phyloP scores from a whole-genome alignment of 1,284 basidiomycete species.

The Entoloma clypeatum region DNA sequence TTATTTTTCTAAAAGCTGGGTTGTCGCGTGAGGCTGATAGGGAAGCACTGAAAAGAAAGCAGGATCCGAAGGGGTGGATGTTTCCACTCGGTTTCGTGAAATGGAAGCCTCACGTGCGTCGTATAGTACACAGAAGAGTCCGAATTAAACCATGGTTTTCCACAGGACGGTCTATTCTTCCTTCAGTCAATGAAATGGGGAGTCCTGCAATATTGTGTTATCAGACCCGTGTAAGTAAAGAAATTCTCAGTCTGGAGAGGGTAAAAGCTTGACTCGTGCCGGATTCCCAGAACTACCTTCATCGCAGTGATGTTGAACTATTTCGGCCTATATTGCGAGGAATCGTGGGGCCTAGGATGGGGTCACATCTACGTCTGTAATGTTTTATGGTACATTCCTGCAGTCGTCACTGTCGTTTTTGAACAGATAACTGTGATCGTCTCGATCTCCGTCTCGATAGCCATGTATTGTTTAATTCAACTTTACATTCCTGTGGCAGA shows the following conservation, averaged over 20 bases:
- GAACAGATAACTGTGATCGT: constrained; percentile 57
- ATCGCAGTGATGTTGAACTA: constrained; percentile 63
- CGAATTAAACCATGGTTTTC: not conserved
- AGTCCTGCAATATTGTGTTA: constrained; percentile 76
- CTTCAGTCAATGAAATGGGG: constrained; percentile 79
- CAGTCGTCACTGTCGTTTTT: constrained; percentile 2
- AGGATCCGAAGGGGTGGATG: constrained; percentile 60
- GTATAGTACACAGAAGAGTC: not conserved
- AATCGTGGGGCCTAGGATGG: constrained; percentile 66
- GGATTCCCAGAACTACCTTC: constrained; percentile 50
- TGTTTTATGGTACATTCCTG: not conserved
- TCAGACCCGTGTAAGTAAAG: constrained; percentile 60
- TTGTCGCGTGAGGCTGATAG: constrained; percentile 51
- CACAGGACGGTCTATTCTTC: constrained; percentile 65
- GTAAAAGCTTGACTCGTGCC: not conserved
- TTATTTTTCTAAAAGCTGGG: constrained; percentile 56
- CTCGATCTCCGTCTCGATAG: constrained; percentile 71
- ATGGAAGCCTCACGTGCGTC: constrained; percentile 53
- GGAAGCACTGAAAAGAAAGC: constrained; percentile 38
- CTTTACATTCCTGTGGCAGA: constrained; percentile 60
- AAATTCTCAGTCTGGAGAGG: not conserved
- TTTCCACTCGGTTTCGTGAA: constrained; percentile 64
- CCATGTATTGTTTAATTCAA: constrained; percentile 81
- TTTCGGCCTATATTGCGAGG: constrained; percentile 67
- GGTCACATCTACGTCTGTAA: constrained; percentile 62